Conservation (phyloP, 768 basidiomycete species). For the Rhizopogon salebrosus region DNA sequence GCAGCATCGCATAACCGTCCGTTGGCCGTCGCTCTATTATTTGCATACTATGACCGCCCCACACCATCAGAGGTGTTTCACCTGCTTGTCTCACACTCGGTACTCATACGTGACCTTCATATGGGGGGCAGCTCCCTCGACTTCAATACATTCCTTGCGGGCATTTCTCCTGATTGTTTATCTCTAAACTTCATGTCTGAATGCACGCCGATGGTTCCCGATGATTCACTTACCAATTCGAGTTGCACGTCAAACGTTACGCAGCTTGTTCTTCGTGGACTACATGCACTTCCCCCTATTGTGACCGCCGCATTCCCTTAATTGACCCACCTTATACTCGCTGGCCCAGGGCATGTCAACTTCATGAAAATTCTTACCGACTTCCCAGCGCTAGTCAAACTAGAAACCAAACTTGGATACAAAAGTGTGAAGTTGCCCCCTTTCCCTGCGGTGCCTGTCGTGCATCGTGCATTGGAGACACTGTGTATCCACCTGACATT, state of each 20-base stretch:
- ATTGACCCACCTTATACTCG: slow-evolving; percentile 20
- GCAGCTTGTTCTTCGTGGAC: slow-evolving; percentile 11
- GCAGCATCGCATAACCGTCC: slow-evolving; percentile 15
- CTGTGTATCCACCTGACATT: too few relatives aligned
- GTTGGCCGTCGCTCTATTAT: slow-evolving; percentile 16
- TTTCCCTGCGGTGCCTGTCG: slow-evolving; percentile 6
- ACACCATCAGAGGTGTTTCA: slow-evolving; percentile 21
- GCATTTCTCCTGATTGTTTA: slow-evolving; percentile 1
- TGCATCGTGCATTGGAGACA: neutral
- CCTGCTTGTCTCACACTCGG: slow-evolving; percentile 14
- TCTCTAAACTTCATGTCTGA: too few relatives aligned
- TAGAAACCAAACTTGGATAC: slow-evolving; percentile 11
- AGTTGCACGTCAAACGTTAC: slow-evolving; percentile 13
- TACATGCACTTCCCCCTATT: slow-evolving; percentile 6
- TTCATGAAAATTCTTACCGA: slow-evolving; percentile 15
- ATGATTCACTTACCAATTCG: neutral
- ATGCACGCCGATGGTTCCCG: neutral
- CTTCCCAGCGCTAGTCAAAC: slow-evolving; percentile 10
- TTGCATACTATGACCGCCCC: too few relatives aligned
- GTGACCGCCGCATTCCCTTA: slow-evolving; percentile 10
- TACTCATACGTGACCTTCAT: slow-evolving; percentile 13
- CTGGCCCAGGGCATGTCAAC: slow-evolving; percentile 2
- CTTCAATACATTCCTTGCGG: slow-evolving; percentile 11
- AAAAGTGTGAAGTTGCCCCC: slow-evolving; percentile 6
- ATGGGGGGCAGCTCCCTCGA: slow-evolving; percentile 15